Percentiles rank a stretch among this genome's conserved stretches.
Conservation (phyloP, 805 yeast species). For the Blastobotrys chiropterorum region DNA sequence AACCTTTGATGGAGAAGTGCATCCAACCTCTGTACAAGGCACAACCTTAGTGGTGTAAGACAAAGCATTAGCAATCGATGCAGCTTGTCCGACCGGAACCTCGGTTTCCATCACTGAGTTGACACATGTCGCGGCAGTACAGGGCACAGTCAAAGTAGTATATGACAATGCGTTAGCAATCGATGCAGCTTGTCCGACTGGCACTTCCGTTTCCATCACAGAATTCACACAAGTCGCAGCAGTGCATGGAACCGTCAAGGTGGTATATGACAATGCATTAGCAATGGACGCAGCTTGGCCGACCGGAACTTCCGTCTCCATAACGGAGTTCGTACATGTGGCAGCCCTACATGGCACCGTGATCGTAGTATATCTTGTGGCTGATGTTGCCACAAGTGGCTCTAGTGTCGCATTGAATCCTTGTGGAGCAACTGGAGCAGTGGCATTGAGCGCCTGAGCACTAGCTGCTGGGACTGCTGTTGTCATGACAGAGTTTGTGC, state of each 20-base stretch:
- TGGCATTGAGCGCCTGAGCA: neutral
- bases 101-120: constrained; percentile 12
- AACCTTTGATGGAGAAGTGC: neutral
- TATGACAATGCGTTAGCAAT: constrained; percentile 6
- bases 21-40: neutral
- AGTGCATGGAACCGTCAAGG: constrained; percentile 4
- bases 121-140: constrained; percentile 14
- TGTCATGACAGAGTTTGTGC: constrained; percentile 11
- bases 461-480: constrained; percentile 11
- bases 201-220: constrained; percentile 1
- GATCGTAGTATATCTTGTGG: constrained; percentile 4
- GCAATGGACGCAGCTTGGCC: neutral
- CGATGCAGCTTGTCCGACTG: constrained; percentile 2
- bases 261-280: constrained; percentile 6
- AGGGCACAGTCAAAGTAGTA: constrained; percentile 18
- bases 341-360: constrained; percentile 3
- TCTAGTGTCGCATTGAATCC: constrained; percentile 5
- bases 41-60: neutral
- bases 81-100: constrained; percentile 4
- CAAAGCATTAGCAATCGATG: neutral
- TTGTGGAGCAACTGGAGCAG: neutral
- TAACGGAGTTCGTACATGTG: neutral
- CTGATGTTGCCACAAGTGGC: neutral
- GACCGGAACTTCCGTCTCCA: neutral
- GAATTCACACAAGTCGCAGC: neutral